Percentiles rank a stretch among this genome's conserved stretches.
Conservation (phyloP, 768 basidiomycete genomes). For the Russula sp. region DNA sequence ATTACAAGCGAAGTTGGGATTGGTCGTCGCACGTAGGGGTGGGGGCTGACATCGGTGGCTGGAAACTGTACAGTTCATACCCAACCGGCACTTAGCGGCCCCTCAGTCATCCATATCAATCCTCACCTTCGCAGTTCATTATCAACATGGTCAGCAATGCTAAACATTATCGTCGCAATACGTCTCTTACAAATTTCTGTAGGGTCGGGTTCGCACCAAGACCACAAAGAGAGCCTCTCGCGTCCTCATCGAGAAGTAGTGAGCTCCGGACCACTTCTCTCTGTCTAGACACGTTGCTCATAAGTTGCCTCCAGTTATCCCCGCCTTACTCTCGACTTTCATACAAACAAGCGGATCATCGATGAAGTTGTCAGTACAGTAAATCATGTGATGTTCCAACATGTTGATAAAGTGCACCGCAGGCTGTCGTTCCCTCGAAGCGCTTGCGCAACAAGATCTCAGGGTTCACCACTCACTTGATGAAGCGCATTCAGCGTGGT, state of each 20-base stretch:
- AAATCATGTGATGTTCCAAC: slow-evolving; percentile 6
- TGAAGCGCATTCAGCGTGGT: slow-evolving; percentile 98
- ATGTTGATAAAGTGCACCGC: background rate
- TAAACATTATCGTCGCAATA: background rate
- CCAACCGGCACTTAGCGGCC: slow-evolving; percentile 28
- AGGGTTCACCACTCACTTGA: slow-evolving; percentile 98
- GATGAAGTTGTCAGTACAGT: slow-evolving; percentile 78
- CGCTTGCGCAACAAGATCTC: slow-evolving; percentile 99
- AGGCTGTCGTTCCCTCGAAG: slow-evolving; percentile 96
- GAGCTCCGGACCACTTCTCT: slow-evolving; percentile 26
- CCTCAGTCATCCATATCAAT: slow-evolving; percentile 8
- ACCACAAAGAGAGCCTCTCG: slow-evolving; percentile 99
- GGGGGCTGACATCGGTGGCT: slow-evolving; percentile 17
- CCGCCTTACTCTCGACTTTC: slow-evolving; percentile 97
- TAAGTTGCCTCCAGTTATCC: slow-evolving; percentile 63
- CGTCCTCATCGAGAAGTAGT: slow-evolving; percentile 99
- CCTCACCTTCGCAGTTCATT: slow-evolving; percentile 18
- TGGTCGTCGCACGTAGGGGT: background rate
- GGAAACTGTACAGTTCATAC: slow-evolving; percentile 31
- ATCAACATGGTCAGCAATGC: slow-evolving; percentile 43
- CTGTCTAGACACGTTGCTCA: background rate
- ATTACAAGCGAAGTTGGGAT: background rate
- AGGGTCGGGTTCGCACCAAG: slow-evolving; percentile 99
- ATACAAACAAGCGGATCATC: slow-evolving; percentile 99
- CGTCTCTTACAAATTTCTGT: slow-evolving; percentile 2